Base-by-base conservation (phyloP, 2,329 filamentous ascomycete genomes). In the Xylaria sp. region DNA sequence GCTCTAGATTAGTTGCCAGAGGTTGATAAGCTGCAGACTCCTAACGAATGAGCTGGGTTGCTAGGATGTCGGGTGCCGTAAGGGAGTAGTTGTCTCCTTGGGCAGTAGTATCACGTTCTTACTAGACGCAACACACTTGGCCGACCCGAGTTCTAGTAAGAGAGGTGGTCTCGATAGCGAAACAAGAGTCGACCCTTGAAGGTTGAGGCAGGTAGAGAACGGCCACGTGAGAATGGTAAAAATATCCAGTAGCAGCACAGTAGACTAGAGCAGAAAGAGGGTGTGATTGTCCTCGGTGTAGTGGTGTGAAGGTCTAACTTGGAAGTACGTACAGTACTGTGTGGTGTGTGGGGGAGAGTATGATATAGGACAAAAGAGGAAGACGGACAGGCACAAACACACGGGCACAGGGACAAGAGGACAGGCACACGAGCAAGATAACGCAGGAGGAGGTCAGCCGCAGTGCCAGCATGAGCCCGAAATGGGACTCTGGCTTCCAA, bases 171-270 rank as follows among this genome's bases (percentile, higher is more conserved):
- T 24, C 36, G 17, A 64, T 27, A 64, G 53, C 60, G 51, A 71
- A 42, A 21, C 17, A 50, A 62, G 8, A 64, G 71, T 71, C 70
- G 57, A 68, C 69, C 50, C 59, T 70, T 64, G 53, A 58, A 63
- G 56, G 32, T 47, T 61, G 47, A 53, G 57, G 59, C 14, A 48
- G 19, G 53, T 39, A 57, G 42, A 69, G 67, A 69, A 69, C 73
- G 72, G 65, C 71, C 74, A 75, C 73, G 74, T 75, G 73, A 75
- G 72, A 50, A 34, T 66, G 68, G 68, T 69, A 71, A 53, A 69
- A 14, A 64, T 62, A 27, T 27, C 24, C 24, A 27, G 57, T 14
- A 65, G 67, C 61, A 32, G 47, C 39, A 32, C 61, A 32, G 47
- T 32, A 32, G 45, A 51, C 60, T 51, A 64, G 45, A 45, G 55